Evolutionary conservation across 2,329 filamentous ascomycete genomes (phyloP), one percentile per base, ranked within the genome.

Genomic region (Trichoderma atrobrunneum): DNA sequence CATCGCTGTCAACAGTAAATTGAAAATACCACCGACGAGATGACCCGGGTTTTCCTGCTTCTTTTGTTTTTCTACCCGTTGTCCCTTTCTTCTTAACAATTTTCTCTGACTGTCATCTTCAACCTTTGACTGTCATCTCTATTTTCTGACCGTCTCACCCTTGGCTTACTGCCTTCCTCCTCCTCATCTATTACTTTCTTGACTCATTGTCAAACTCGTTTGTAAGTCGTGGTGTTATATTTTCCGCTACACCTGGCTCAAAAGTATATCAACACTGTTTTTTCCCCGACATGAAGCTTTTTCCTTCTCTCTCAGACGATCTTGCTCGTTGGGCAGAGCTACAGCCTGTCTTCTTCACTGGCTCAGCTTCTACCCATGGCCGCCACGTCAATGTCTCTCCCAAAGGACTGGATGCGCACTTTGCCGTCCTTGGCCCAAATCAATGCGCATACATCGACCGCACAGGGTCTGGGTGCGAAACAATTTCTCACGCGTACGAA

Each of bases 321-420:
- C 85, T 93, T 39, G 83, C 85, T 71, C 81, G 84, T 54, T 94
- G 92, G 91, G 87, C 90, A 65, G 84, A 90, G 62, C 80, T 84
- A 12, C 92, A 95, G 76, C 88, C 90, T 70, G 83, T 95, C 76
- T 94, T 94, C 86, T 94, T 92, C 84, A 90, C 92, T 12, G 91
- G 89, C 54, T 92, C 91, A 16, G 91, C 92, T 0, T 91, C 92
- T 0, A 86, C 89, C 30, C 85, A 86, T n/a, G 90, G 88, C 24
- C 81, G 83, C 3, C 92, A 95, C 82, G 85, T 95, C 83, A 95
- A 95, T 77, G 82, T 94, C 70, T 94, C 92, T 0, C 91, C 93
- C 63, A 94, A 95, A 80, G 92, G 92, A 63, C 85, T 91, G 26
- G 84, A 87, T 21, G 82, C 86, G n/a, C 90, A 90, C 32, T 89